Base-by-base conservation (phyloP, 208 protist genomes). In the Blechomonas ayalai region DNA sequence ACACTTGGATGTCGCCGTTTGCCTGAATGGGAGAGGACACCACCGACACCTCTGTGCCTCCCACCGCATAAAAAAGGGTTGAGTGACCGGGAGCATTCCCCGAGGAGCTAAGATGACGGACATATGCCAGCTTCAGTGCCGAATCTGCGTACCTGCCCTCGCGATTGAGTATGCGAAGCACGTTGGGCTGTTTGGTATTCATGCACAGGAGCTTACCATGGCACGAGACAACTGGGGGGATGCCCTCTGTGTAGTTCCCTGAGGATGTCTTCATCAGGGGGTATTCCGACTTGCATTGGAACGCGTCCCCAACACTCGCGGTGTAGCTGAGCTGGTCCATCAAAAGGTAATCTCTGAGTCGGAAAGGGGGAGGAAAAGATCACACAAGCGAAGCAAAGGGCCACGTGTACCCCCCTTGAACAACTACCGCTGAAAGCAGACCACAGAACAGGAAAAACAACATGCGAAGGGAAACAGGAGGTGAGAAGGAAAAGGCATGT, bases 101-200 rank as follows among this genome's bases (percentile, higher is more conserved):
- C 0, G 80, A 75, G 16, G 80, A 84, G 27, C 64, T 53, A 23
- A 92, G 53, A 41, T 84, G 55, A 7, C 64, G 64, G 13, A 89
- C 59, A 16, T 59, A 28, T 20, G 69, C 54, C 1, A 53, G 42
- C 29, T 67, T 67, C 26, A 93, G 47, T 16, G 66, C 69, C 29
- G 52, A 67, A 37, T 90, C 78, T 18, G 57, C 64, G 46, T 77
- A 71, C 42, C 78, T 85, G 20, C 85, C 85, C 26, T 78, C 55
- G 19, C 69, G 69, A 38, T 80, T 80, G 38, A 94, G 59, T 12
- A 94, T 49, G 12, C 82, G 79, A 20, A 94, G 56, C 27, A 64
- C 66, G 56, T 86, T 90, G n/a, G 82, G 57, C 43, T 81, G 62
- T 54, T 90, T 89, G 48, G 79, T 67, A 24, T 73, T 87, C 68